Conservation (phyloP, 2,329 filamentous ascomycete species). For the Cercospora sp. region DNA sequence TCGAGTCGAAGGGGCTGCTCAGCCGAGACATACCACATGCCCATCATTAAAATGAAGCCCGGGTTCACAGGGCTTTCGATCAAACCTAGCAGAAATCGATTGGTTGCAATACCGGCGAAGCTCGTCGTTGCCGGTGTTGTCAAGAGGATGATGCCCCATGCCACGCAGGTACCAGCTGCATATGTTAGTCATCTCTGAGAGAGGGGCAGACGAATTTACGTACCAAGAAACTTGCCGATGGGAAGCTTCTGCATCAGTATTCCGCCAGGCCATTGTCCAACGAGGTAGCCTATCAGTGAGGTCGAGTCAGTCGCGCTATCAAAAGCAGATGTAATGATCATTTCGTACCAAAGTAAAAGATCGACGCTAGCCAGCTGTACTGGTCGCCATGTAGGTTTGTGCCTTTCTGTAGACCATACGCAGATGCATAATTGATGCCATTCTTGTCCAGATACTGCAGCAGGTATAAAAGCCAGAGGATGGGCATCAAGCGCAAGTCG, state of each 20-base stretch:
- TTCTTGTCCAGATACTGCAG: constrained; percentile 47
- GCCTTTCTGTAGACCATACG: constrained; percentile 51
- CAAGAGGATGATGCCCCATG: constrained; percentile 46
- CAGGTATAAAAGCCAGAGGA: constrained; percentile 41
- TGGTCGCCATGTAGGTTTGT: constrained; percentile 52
- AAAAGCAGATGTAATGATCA: not conserved
- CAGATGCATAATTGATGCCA: constrained; percentile 48
- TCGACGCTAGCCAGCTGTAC: constrained; percentile 53
- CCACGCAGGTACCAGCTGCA: constrained; percentile 41
- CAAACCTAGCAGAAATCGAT: constrained; percentile 42
- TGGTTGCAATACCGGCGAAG: constrained; percentile 43
- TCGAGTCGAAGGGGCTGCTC: constrained; percentile 57
- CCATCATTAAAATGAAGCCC: constrained; percentile 41
- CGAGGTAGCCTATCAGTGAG: constrained; percentile 38
- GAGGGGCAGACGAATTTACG: not conserved
- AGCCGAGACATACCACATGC: constrained; percentile 40
- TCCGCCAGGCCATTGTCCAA: constrained; percentile 49
- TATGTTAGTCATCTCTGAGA: not conserved
- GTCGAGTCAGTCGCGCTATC: not conserved
- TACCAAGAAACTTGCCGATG: constrained; percentile 47
- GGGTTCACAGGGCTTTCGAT: constrained; percentile 42
- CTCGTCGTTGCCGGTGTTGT: constrained; percentile 45
- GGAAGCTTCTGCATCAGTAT: constrained; percentile 49
- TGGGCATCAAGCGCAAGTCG: constrained; percentile 39
- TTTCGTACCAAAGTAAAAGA: constrained; percentile 50